Base-by-base conservation (phyloP, 179 eudicot species). In the Amaranthus tricolor region DNA sequence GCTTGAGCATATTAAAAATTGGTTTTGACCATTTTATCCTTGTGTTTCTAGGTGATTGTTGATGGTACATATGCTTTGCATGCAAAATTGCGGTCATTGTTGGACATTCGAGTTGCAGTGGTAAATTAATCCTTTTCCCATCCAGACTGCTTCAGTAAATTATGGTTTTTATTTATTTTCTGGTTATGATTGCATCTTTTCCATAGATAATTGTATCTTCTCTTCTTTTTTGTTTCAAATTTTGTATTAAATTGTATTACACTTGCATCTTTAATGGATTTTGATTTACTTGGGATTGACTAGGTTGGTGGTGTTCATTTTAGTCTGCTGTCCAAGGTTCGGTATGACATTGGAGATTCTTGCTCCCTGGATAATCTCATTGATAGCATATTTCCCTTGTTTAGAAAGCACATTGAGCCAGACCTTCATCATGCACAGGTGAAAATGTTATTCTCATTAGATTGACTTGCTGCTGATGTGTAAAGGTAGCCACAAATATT, bases 371-470 rank as follows among this genome's bases (percentile, higher is more conserved):
- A 95, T 83, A 86, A 84, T 78, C 92, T 95, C 48, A 95, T 95
- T 65, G 99, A 95, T 84, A 95, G 98, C 86, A 95, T 95, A 70
- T 95, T 95, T 78, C 99, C 99, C 0, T 86, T 93, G 79, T 95
- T 95, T 80, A 88, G 98, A 82, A 95, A 86, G 84, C 96, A 95
- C 83, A 95, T 95, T 59, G 99, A 95, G 88, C 98, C 99, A 20
- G 99, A 95, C 73, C 97, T 95, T 77, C 99, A 95, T 85, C 99
- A 95, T 81, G 99, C 98, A n/a, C 99, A 95, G 98, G 99, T 95
- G 50, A 59, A 71, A 16, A 20, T 58, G 68, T 62, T 60, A 6
- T 62, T 51, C 44, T 57, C 16, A 8, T 17, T 51, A n/a, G 61
- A 12, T 9, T 68, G 11, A 31, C 10, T 21, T 51, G 31, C 13